Conservation (phyloP, 495 filamentous ascomycete genomes). For the Aspergillus ellipticus region DNA sequence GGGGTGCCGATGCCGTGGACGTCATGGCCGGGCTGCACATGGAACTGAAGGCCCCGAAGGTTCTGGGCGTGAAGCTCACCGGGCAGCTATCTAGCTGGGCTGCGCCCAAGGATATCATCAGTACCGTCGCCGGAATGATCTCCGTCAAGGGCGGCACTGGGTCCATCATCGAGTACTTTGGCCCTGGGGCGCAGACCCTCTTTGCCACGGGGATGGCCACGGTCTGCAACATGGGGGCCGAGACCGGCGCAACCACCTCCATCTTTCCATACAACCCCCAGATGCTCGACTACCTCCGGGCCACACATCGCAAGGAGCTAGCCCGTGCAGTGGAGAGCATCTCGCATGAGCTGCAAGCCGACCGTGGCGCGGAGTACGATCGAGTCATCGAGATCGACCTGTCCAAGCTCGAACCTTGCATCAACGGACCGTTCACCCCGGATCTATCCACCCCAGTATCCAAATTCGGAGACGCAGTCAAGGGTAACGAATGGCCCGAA, state of each 20-base stretch:
- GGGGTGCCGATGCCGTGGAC: slow-evolving; percentile 88
- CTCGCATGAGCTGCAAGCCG: not conserved
- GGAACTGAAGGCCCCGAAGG: slow-evolving; percentile 88
- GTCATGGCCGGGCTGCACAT: slow-evolving; percentile 90
- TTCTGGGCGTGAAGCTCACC: slow-evolving; percentile 83
- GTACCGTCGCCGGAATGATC: slow-evolving; percentile 84
- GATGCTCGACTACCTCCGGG: not conserved
- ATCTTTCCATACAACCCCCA: not conserved
- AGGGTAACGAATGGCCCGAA: not conserved
- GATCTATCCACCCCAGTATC: not conserved
- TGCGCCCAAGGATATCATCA: slow-evolving; percentile 83
- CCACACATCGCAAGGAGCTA: not conserved
- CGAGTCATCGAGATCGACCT: not conserved
- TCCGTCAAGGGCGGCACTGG: slow-evolving; percentile 48
- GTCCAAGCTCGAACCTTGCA: not conserved
- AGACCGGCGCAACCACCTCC: not conserved
- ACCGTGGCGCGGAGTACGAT: not conserved
- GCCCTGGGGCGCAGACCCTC: not conserved
- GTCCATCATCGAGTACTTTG: not conserved
- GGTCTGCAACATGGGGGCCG: not conserved
- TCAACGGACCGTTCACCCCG: not conserved
- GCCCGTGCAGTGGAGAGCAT: not conserved
- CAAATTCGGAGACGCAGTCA: not conserved
- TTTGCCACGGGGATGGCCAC: not conserved
- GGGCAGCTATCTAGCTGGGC: slow-evolving; percentile 81